A percentile compares a stretch with the other conserved stretches of the same genome.
phyloP scores from a whole-genome alignment of 2,329 filamentous ascomycete genomes.

The Penicillium italicum region DNA sequence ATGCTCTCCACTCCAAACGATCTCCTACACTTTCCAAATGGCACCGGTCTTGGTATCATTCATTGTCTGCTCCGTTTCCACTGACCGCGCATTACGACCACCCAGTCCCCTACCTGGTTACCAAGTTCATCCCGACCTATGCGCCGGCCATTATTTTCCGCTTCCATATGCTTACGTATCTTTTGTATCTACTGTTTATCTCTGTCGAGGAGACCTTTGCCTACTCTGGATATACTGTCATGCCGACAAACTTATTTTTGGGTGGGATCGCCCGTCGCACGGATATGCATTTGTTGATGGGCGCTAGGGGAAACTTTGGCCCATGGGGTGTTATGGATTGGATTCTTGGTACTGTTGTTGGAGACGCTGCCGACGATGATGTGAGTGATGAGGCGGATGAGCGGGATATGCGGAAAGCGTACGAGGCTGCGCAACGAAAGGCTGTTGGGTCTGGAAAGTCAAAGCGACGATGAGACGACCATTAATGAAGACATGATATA shows the following conservation, averaged over 20 bases:
- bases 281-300: slow-evolving; percentile 53
- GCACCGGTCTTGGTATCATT: slow-evolving; percentile 57
- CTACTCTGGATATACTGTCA: slow-evolving; percentile 57
- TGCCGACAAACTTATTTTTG: slow-evolving; percentile 57
- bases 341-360: slow-evolving; percentile 40
- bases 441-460: slow-evolving; percentile 14
- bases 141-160: slow-evolving; percentile 55
- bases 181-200: slow-evolving; percentile 52
- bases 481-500: background rate
- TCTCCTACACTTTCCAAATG: slow-evolving; percentile 49
- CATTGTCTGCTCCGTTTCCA: slow-evolving; percentile 52
- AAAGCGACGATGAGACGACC: slow-evolving; percentile 4
- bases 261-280: slow-evolving; percentile 56
- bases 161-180: slow-evolving; percentile 59
- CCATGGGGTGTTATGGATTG: slow-evolving; percentile 47
- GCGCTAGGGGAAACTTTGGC: slow-evolving; percentile 46
- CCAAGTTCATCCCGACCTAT: slow-evolving; percentile 55
- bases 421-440: slow-evolving; percentile 33
- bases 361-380: slow-evolving; percentile 51
- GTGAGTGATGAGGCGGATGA: slow-evolving; percentile 39
- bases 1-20: slow-evolving; percentile 60
- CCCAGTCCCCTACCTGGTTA: slow-evolving; percentile 53
- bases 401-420: slow-evolving; percentile 27
- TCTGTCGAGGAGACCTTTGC: slow-evolving; percentile 60
- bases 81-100: slow-evolving; percentile 60